Conservation (phyloP, 2,329 filamentous ascomycete genomes). For the Sporothrix phasma region DNA sequence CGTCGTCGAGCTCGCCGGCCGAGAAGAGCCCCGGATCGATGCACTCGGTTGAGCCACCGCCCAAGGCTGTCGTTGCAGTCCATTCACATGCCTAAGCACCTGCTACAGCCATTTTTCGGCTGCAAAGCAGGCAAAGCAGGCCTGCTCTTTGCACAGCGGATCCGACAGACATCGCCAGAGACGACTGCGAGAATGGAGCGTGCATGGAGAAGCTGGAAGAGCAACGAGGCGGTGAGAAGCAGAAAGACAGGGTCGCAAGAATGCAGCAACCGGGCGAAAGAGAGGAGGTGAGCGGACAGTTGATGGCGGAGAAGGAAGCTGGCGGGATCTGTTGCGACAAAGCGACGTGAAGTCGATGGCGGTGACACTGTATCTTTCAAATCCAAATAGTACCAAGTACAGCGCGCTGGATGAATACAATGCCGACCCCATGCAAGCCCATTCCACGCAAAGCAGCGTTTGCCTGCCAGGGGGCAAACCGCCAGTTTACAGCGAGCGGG, state of each 20-base stretch:
- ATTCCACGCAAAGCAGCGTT: not conserved
- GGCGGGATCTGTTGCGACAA: not conserved
- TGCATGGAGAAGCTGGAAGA: not conserved
- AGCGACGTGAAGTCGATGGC: not conserved
- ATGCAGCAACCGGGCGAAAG: not conserved
- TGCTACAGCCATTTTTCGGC: too few species aligned
- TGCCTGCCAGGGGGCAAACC: not conserved
- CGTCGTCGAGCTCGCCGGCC: not conserved
- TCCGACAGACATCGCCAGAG: not conserved
- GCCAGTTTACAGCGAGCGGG: not conserved
- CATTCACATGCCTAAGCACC: not conserved
- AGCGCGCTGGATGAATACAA: slow-evolving; percentile 7
- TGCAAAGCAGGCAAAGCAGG: not conserved
- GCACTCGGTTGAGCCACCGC: not conserved
- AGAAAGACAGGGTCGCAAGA: too few species aligned
- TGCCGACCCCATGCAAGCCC: slow-evolving; percentile 4
- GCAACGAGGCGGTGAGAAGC: too few species aligned
- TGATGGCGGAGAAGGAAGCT: not conserved
- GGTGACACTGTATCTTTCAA: not conserved
- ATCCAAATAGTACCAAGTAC: not conserved
- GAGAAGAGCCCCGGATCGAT: slow-evolving; percentile 7
- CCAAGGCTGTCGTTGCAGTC: slow-evolving; percentile 10
- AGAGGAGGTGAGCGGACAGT: not conserved
- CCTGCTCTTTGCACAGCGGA: not conserved
- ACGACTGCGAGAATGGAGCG: too few species aligned